Conservation (phyloP, 2,329 filamentous ascomycete genomes). For the Aspergillus aculeatus region DNA sequence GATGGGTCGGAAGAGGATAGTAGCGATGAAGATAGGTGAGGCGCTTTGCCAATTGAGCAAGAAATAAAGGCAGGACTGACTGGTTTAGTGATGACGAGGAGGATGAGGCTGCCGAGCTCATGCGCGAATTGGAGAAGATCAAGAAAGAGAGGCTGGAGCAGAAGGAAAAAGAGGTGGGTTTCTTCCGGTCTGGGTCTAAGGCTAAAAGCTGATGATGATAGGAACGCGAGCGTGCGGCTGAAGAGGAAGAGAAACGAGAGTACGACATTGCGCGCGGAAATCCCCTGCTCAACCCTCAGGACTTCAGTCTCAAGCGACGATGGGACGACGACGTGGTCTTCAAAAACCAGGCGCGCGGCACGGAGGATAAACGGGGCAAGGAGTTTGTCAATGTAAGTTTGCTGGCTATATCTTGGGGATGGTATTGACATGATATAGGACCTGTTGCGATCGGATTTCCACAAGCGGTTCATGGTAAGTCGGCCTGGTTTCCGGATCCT, state of each 20-base stretch:
- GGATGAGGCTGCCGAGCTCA: slow-evolving; percentile 82
- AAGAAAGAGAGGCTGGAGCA: slow-evolving; percentile 80
- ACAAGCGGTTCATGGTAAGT: slow-evolving; percentile 87
- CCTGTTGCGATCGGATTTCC: slow-evolving; percentile 89
- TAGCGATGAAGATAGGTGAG: slow-evolving; percentile 60
- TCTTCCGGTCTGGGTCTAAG: not conserved
- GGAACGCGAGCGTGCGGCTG: slow-evolving; percentile 76
- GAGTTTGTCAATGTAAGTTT: slow-evolving; percentile 88
- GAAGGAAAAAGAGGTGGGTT: slow-evolving; percentile 66
- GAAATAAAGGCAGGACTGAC: slow-evolving; percentile 23
- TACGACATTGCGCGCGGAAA: slow-evolving; percentile 89
- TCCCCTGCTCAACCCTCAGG: slow-evolving; percentile 80
- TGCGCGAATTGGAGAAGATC: slow-evolving; percentile 92
- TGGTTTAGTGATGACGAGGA: slow-evolving; percentile 64
- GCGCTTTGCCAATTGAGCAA: not conserved
- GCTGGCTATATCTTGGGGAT: not conserved
- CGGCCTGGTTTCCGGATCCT: not conserved
- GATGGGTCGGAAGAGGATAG: slow-evolving; percentile 62
- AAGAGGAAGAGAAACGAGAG: slow-evolving; percentile 80
- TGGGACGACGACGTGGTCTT: slow-evolving; percentile 99
- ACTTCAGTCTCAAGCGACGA: slow-evolving; percentile 80
- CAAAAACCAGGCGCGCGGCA: slow-evolving; percentile 95
- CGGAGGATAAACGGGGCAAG: slow-evolving; percentile 87
- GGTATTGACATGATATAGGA: slow-evolving; percentile 55
- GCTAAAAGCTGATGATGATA: slow-evolving; percentile 33